Conservation (phyloP, 2,329 filamentous ascomycete species). For the Hypoxylon sp. region DNA sequence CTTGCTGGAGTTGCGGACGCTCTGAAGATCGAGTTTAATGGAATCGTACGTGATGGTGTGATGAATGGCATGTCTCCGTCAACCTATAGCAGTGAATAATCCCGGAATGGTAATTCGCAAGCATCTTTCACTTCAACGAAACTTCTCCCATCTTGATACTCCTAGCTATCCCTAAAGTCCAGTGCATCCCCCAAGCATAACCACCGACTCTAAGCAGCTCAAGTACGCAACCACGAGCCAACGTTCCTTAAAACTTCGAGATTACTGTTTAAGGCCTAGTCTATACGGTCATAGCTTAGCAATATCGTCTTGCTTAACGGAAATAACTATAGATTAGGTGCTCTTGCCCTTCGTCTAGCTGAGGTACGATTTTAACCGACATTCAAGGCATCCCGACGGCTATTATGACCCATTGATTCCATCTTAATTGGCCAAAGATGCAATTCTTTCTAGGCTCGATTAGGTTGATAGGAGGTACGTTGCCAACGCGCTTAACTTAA, state of each 20-base stretch:
- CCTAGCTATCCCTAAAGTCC: not conserved
- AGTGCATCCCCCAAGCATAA: not conserved
- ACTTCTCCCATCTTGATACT: not conserved
- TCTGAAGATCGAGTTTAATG: not conserved
- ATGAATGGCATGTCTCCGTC: not conserved
- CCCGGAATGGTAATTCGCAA: not conserved
- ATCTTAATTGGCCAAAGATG: constrained; percentile 8
- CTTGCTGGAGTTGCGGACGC: not conserved
- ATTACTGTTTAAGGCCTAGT: not conserved
- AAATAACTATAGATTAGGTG: constrained; percentile 4
- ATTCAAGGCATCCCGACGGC: not conserved
- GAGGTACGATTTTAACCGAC: not conserved
- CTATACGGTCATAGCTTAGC: not conserved
- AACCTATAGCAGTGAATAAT: not conserved
- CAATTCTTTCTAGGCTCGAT: constrained; percentile 12
- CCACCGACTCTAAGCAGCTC: not conserved
- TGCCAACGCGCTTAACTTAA: constrained; percentile 13
- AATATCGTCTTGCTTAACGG: not conserved
- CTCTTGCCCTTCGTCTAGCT: not conserved
- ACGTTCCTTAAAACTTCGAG: not conserved
- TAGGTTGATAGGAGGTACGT: not conserved
- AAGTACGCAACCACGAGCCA: not conserved
- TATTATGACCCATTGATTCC: not conserved
- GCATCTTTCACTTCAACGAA: not conserved
- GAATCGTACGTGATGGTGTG: not conserved